phyloP scores from a whole-genome alignment of 2,329 filamentous ascomycete species.

The Hypoxylon sp. region DNA sequence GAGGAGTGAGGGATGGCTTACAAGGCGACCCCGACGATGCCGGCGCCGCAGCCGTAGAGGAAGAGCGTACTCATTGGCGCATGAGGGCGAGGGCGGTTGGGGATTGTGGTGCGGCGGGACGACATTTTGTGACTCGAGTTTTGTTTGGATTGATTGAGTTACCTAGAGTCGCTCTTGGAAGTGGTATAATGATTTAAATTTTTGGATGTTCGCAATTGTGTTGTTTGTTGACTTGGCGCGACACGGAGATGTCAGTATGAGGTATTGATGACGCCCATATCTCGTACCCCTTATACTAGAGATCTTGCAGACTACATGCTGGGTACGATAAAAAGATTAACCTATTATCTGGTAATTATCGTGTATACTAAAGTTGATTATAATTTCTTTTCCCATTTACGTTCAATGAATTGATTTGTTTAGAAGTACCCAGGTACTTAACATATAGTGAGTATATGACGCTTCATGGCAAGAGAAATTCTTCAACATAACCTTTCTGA shows the following conservation, averaged over 20 bases:
- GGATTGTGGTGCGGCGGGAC: background rate
- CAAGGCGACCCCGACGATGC: background rate
- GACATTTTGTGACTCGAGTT: background rate
- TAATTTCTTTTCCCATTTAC: too few species aligned
- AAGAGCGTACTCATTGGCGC: background rate
- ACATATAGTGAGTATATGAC: too few species aligned
- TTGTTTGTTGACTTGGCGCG: background rate
- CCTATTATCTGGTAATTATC: too few species aligned
- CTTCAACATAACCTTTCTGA: too few species aligned
- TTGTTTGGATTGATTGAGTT: too few species aligned
- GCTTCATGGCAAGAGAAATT: too few species aligned
- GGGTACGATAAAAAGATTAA: too few species aligned
- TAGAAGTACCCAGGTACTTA: too few species aligned
- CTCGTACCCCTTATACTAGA: background rate
- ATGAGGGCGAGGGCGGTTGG: background rate
- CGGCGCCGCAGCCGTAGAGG: background rate
- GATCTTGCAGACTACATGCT: too few species aligned
- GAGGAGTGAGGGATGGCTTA: background rate
- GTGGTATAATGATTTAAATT: background rate
- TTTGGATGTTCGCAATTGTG: background rate
- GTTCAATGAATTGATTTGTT: too few species aligned
- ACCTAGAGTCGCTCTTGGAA: background rate
- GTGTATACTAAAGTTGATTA: too few species aligned
- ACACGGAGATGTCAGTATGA: background rate
- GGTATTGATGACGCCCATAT: background rate